Evolutionary conservation across 1,139 yeast species (phyloP).

Genomic region (Groenewaldozyma sp.): DNA sequence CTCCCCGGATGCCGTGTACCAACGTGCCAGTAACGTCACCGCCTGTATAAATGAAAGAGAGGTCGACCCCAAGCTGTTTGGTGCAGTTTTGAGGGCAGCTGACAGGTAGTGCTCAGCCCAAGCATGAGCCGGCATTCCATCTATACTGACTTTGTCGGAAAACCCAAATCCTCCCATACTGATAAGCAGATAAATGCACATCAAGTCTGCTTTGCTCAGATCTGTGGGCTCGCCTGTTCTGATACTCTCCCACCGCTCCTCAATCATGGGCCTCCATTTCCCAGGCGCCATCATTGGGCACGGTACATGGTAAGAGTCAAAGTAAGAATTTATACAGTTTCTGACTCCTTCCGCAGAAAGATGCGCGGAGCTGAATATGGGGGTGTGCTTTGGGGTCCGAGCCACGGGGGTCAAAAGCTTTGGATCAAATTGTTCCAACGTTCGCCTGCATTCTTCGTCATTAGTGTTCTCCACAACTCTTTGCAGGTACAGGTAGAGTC

Average conservation of each 20-base stretch:
- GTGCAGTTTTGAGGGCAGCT: slow-evolving; percentile 5
- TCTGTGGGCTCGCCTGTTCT: neutral
- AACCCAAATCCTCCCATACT: slow-evolving; percentile 7
- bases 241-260: slow-evolving; percentile 7
- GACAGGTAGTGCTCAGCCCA: slow-evolving; percentile 7
- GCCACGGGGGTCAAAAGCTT: neutral
- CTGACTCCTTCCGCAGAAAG: slow-evolving; percentile 6
- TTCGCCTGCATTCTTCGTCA: neutral
- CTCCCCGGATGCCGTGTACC: slow-evolving; percentile 4
- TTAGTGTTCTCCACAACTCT: neutral
- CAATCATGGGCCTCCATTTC: slow-evolving; percentile 7
- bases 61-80: slow-evolving; percentile 4
- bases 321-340: slow-evolving; percentile 8
- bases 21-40: neutral
- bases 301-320: slow-evolving; percentile 4
- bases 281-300: slow-evolving; percentile 7
- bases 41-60: slow-evolving; percentile 5
- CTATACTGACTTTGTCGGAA: slow-evolving; percentile 4
- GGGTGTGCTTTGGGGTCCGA: neutral
- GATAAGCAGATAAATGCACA: slow-evolving; percentile 7
- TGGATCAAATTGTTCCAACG: neutral
- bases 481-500: neutral
- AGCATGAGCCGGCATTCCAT: slow-evolving; percentile 5
- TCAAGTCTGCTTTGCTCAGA: slow-evolving; percentile 4
- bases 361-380: neutral